phyloP scores from a whole-genome alignment of 345 rosid species.

The Xanthoceras sorbifolium region DNA sequence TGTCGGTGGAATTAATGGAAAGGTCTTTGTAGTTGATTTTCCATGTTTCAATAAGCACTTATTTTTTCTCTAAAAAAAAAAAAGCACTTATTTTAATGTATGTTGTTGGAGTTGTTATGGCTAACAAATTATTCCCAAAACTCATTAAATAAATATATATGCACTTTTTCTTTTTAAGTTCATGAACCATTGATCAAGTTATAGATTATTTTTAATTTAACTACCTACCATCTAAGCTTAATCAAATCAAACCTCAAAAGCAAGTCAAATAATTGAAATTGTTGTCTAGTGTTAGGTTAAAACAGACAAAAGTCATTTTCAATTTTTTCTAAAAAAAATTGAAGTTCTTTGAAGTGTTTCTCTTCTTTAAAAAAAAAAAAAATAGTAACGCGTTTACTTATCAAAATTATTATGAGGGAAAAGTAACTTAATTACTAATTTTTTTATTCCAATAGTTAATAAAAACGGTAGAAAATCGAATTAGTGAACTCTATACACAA shows the following conservation, averaged over 20 bases:
- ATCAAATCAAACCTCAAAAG: neutral
- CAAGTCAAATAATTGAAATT: neutral
- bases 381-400: too few relatives aligned
- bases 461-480: too few relatives aligned
- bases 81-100: neutral
- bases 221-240: neutral
- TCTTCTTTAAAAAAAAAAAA: too few relatives aligned
- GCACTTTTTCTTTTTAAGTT: neutral
- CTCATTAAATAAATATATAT: neutral
- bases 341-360: too few relatives aligned
- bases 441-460: too few relatives aligned
- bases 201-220: neutral
- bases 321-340: neutral
- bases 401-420: too few relatives aligned
- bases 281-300: neutral
- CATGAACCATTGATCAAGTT: neutral
- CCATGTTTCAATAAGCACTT: neutral
- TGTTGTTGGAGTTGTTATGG: neutral
- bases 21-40: neutral
- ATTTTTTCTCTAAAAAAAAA: too few relatives aligned
- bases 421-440: too few relatives aligned
- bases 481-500: too few relatives aligned
- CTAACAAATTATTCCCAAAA: neutral
- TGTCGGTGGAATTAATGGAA: conserved; percentile 15
- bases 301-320: neutral